Evolutionary conservation across 225 moss, liverwort and hornwort species (phyloP).

Genomic region (Sphagnum contortum): DNA sequence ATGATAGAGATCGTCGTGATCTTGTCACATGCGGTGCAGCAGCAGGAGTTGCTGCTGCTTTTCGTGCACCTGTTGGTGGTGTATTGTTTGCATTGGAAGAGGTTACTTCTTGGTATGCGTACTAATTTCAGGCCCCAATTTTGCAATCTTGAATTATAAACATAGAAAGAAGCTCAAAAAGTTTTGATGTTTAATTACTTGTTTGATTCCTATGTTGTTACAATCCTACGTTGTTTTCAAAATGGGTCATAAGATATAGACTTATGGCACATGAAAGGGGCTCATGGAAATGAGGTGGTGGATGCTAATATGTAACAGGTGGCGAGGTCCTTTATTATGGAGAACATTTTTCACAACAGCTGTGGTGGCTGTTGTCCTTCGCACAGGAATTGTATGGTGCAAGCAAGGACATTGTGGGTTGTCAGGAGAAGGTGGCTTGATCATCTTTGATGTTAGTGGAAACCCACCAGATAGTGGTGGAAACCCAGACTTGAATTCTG

Average conservation of each 20-base stretch:
- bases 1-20: slow-evolving; percentile 49
- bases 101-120: slow-evolving; percentile 34
- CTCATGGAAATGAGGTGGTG: no score
- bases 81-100: slow-evolving; percentile 54
- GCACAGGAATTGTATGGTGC: slow-evolving; percentile 41
- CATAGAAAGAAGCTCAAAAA: no score
- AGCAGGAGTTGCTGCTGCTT: slow-evolving; percentile 48
- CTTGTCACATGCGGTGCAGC: slow-evolving; percentile 48
- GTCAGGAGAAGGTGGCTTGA: slow-evolving; percentile 45
- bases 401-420: slow-evolving; percentile 24
- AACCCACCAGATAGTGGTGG: not conserved
- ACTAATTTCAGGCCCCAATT: not conserved
- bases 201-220: no score
- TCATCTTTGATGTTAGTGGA: slow-evolving; percentile 36
- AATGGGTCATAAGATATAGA: no score
- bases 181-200: no score
- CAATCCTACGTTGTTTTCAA: no score
- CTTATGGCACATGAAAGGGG: no score
- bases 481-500: slow-evolving; percentile 4
- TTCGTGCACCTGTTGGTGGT: slow-evolving; percentile 46
- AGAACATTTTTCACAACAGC: slow-evolving; percentile 47
- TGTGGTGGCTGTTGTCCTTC: slow-evolving; percentile 31
- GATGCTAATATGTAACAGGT: slow-evolving; percentile 19
- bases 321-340: slow-evolving; percentile 44
- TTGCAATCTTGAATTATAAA: no score